Base-by-base conservation (phyloP, 305 asterid species). In the Solanum hybrid region DNA sequence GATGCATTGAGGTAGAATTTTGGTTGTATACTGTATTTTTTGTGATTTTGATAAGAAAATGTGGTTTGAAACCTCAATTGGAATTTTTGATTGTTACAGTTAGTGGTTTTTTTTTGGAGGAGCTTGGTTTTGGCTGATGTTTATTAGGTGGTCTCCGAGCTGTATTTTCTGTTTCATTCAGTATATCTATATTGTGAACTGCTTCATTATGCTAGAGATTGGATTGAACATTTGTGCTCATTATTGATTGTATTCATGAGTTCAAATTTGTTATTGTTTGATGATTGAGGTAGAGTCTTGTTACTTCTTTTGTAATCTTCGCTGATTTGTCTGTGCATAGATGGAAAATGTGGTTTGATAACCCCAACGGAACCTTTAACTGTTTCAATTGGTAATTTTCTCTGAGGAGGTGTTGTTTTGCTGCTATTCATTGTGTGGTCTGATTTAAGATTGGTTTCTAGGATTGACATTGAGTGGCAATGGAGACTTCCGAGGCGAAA, bases 401-500 rank as follows among this genome's bases (percentile, higher is more conserved):
- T 51, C 64, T 5, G 87, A 51, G 88, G 29, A 84, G 18, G 42
- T 29, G 64, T 22, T 31, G 22, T 51, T 84, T 51, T 84, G 75
- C 75, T 84, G n/a, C 74, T 42, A 83, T 28, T 83, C n/a, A 51
- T 84, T 51, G 75, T 31, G 20, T 51, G 75, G 88, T 31, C 46
- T 84, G 31, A 84, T 51, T 84, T 35, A 29, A 11, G 77, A 29
- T 34, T 29, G 51, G 78, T 33, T 88, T 78, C 35, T 64, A 51
- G 77, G 78, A 26, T 22, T 18, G 78, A 4, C 46, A 74, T 90
- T 46, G 92, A 87, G 89, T 20, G 85, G 89, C 87, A 90, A 96
- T 97, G 98, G 98, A 97, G 34, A 92, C 89, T 46, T 29, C 91
- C 1, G 98, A 96, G 79, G 74, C 34, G 57, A 92, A 92, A 79